phyloP scores from a whole-genome alignment of 2,329 filamentous ascomycete genomes.

The Cladobotryum protrusum region DNA sequence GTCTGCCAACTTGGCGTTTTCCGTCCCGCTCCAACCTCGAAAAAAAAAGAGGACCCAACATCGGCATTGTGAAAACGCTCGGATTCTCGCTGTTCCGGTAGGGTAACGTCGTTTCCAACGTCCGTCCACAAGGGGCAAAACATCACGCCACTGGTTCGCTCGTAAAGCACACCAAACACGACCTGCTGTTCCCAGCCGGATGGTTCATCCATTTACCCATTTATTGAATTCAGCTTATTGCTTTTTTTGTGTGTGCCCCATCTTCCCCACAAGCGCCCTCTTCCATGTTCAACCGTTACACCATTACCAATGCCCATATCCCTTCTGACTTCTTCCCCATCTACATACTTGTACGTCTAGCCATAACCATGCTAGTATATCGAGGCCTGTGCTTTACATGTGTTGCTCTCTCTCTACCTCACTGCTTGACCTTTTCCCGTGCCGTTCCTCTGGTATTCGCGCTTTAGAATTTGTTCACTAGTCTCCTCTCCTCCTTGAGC shows the following conservation, averaged over 20 bases:
- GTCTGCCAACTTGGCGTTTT: no score
- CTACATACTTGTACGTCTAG: not conserved
- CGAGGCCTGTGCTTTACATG: not conserved
- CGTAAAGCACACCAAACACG: not conserved
- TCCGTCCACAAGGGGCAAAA: no score
- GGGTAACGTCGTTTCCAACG: no score
- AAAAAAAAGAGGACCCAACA: no score
- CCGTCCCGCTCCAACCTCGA: no score
- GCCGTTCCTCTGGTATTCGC: not conserved
- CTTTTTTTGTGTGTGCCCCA: not conserved
- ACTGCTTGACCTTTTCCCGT: no score
- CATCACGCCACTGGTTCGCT: no score
- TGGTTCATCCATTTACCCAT: not conserved
- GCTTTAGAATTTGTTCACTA: slow-evolving; percentile 30
- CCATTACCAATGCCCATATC: not conserved
- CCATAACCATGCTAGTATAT: not conserved
- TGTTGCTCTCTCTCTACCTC: no score
- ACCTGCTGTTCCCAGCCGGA: not conserved
- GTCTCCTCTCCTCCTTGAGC: slow-evolving; percentile 42
- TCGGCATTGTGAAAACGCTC: no score
- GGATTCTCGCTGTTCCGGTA: no score
- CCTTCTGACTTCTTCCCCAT: not conserved
- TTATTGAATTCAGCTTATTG: not conserved
- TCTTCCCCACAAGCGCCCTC: not conserved
- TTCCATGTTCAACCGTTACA: not conserved